Base-by-base conservation (phyloP, 495 filamentous ascomycete species). In the Trichoderma orchidacearum region DNA sequence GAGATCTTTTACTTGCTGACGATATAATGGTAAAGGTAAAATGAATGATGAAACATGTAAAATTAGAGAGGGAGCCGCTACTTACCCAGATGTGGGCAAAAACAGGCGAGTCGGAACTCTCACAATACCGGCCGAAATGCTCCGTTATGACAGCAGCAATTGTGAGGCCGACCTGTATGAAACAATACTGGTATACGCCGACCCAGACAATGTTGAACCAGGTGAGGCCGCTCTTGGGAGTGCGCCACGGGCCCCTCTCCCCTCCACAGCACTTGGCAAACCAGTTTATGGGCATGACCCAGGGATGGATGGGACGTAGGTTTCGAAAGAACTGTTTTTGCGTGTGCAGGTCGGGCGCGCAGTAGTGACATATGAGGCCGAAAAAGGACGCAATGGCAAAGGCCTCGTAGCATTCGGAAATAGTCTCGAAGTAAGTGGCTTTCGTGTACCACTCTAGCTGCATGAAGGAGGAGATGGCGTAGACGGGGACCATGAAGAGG, bases 191-290 rank as follows among this genome's bases (percentile, higher is more conserved):
- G 66, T 92, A 96, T 31, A 96, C 75, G 36, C 84, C 81, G 27
- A 86, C 76, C 89, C 88, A 96, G 59, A 96, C 77, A 28, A 96
- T 81, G 63, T 96, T 96, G 68, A 95, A 96, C 90, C 90, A 93
- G 2, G 90, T 96, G 70, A 96, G 72, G 1, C 90, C 90, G 69
- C 84, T 95, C 58, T 79, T 76, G 8, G 90, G 90, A 30, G 75
- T 85, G 59, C 88, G 77, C 78, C 86, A 86, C 7, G 77, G 71
- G 3, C 86, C 85, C 41, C 76, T 77, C 27, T 83, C 60, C 3
- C 84, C 83, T 15, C 84, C 82, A 56, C 81, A 84, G 58, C 82
- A 86, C 55, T 77, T 81, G 58, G 84, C 79, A 55, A 88, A 72
- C 80, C 82, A 85, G 61, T 61, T 77, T 25, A 93, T 58, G 3